These are phyloP conservation scores for Microdochium trichocladiopsis DNA, from an alignment of 2,329 filamentous ascomycete genomes.

Conservation along the genomic window DNA sequence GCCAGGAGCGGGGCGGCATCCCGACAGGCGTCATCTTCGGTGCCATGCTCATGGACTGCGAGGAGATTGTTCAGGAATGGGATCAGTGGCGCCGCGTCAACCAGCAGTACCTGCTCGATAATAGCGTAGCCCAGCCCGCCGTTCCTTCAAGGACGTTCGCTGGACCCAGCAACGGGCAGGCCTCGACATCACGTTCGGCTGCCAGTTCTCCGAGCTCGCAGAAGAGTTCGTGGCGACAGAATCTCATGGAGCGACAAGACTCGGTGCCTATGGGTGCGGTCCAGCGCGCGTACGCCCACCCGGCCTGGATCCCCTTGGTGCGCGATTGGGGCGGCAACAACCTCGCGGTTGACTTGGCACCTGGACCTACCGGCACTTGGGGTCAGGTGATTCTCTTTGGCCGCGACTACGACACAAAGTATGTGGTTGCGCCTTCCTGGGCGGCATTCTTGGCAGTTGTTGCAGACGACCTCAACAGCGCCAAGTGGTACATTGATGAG, in stretches of 20 bases:
- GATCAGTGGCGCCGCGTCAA: conserved; percentile 94
- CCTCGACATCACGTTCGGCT: conserved; percentile 61
- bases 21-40: conserved; percentile 92
- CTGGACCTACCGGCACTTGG: conserved; percentile 85
- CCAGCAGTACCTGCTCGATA: conserved; percentile 72
- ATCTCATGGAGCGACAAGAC: conserved; percentile 76
- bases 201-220: conserved; percentile 34
- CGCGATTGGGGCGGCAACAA: conserved; percentile 99
- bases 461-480: conserved; percentile 83
- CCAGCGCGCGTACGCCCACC: conserved; percentile 88
- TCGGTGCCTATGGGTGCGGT: conserved; percentile 81
- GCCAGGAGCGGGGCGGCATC: conserved; percentile 87
- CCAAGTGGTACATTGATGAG: conserved; percentile 89
- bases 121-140: conserved; percentile 48
- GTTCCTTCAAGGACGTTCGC: conserved; percentile 61
- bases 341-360: conserved; percentile 85
- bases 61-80: conserved; percentile 98
- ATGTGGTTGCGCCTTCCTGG: conserved; percentile 92
- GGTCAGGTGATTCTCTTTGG: conserved; percentile 96
- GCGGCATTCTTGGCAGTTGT: conserved; percentile 76
- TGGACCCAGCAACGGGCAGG: conserved; percentile 32
- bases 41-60: conserved; percentile 93
- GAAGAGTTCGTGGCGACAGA: conserved; percentile 73
- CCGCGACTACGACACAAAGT: conserved; percentile 97
- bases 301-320: conserved; percentile 90